Percentiles rank a stretch among this genome's conserved stretches.
phyloP scores from a whole-genome alignment of 306 rosid species.

The Neltuma alba region DNA sequence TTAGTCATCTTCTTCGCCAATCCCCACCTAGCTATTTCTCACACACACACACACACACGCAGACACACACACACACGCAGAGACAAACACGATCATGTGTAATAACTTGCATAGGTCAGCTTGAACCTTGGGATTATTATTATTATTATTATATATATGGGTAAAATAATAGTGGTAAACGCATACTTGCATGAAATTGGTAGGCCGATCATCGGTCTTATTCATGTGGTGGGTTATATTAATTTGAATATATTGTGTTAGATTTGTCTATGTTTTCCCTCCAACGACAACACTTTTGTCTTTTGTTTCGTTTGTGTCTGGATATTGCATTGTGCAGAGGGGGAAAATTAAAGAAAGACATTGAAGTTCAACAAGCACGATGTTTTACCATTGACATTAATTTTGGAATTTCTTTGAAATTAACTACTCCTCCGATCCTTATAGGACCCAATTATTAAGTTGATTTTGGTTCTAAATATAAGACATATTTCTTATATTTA shows the following conservation, averaged over 20 bases:
- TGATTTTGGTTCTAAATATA: no score
- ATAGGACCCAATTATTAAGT: no score
- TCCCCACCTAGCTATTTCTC: background rate
- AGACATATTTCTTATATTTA: no score
- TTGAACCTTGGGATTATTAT: background rate
- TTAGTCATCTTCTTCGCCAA: background rate
- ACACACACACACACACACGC: background rate
- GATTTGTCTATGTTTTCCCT: background rate
- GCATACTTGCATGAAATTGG: background rate
- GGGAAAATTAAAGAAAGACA: background rate
- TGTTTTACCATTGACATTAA: slow-evolving; percentile 2
- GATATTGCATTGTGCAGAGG: no score
- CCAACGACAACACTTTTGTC: background rate
- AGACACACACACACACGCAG: no score
- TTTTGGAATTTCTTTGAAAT: no score
- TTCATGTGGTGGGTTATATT: background rate
- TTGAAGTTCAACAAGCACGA: slow-evolving; percentile 5
- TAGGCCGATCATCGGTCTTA: slow-evolving; percentile 9
- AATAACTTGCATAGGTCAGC: background rate
- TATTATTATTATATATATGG: background rate
- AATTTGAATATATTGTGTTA: slow-evolving; percentile 16
- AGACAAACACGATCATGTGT: background rate
- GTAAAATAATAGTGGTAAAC: background rate
- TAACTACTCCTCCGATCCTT: no score
- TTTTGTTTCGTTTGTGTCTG: background rate